Conservation (phyloP, 108 stramenopile species). For the Cyclotella atomus region DNA sequence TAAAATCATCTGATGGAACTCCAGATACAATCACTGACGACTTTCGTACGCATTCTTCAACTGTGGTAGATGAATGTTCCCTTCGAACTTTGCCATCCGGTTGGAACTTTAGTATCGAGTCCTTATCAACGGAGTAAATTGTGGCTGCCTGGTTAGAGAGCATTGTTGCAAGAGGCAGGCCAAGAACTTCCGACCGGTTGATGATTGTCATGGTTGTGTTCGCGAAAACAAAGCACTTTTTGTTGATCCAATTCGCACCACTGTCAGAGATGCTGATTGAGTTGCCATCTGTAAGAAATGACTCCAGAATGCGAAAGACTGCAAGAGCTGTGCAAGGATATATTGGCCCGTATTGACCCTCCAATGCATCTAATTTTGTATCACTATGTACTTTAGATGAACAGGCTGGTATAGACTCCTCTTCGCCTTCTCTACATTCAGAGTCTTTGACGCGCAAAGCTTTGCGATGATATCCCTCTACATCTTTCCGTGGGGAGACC, state of each 20-base stretch:
- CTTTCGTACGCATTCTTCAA: conserved; percentile 62
- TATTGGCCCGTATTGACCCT: conserved; percentile 35
- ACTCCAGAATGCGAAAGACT: conserved; percentile 84
- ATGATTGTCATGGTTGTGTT: conserved; percentile 84
- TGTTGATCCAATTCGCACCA: background rate
- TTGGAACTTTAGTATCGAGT: conserved; percentile 76
- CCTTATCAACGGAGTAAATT: conserved; percentile 89
- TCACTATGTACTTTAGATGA: background rate
- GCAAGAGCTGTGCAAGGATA: conserved; percentile 93
- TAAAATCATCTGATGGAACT: conserved; percentile 82
- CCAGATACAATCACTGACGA: conserved; percentile 87
- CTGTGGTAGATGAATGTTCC: conserved; percentile 33
- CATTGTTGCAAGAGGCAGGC: conserved; percentile 92
- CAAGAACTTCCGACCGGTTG: conserved; percentile 94
- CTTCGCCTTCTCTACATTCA: conserved; percentile 20
- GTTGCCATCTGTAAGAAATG: conserved; percentile 18
- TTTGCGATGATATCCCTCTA: conserved; percentile 84
- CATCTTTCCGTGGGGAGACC: conserved; percentile 83
- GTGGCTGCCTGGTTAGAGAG: conserved; percentile 88
- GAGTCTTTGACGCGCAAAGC: conserved; percentile 19
- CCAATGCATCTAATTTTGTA: background rate
- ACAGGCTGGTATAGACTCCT: background rate
- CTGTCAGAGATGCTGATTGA: background rate
- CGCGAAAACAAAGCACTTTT: conserved; percentile 43
- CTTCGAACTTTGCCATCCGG: conserved; percentile 53